Conservation (phyloP, 495 filamentous ascomycete genomes). For the Penicillium malachiteum region DNA sequence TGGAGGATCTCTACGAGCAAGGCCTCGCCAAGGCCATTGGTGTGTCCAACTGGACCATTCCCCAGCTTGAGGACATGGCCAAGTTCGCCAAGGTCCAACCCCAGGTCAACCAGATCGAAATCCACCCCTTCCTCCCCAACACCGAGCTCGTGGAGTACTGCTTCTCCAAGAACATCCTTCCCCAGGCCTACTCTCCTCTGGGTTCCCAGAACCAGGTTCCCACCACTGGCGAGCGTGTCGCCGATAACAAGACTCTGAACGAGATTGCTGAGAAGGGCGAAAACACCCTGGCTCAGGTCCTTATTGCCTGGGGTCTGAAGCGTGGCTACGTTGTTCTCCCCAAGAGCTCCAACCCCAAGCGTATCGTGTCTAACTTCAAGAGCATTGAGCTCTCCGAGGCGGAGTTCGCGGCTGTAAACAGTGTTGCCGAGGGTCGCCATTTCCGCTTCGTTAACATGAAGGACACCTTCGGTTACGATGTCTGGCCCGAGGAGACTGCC, state of each 20-base stretch:
- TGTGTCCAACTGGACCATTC: constrained; percentile 79
- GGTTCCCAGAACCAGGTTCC: constrained; percentile 62
- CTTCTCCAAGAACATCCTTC: constrained; percentile 68
- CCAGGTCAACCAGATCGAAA: constrained; percentile 87
- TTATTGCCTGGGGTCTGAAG: constrained; percentile 69
- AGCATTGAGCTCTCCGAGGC: constrained; percentile 55
- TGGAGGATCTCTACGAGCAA: constrained; percentile 72
- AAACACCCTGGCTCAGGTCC: constrained; percentile 63
- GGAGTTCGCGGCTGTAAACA: constrained; percentile 58
- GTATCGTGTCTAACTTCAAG: constrained; percentile 67
- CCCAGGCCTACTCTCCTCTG: constrained; percentile 74
- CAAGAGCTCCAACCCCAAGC: constrained; percentile 62
- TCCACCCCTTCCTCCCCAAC: constrained; percentile 90
- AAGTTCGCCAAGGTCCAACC: constrained; percentile 66
- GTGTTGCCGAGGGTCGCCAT: constrained; percentile 59
- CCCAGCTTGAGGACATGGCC: constrained; percentile 67
- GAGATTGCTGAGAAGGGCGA: constrained; percentile 62
- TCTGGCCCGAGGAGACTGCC: constrained; percentile 49
- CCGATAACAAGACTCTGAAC: constrained; percentile 58
- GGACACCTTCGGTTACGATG: constrained; percentile 60
- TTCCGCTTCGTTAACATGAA: constrained; percentile 80
- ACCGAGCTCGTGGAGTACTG: constrained; percentile 64
- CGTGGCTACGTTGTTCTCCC: constrained; percentile 71
- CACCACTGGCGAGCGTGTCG: constrained; percentile 62
- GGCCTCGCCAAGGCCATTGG: constrained; percentile 78